A percentile compares a stretch with the other conserved stretches of the same genome.
Conservation (phyloP, 2,329 filamentous ascomycete species). For the Hypoxylon sp. region DNA sequence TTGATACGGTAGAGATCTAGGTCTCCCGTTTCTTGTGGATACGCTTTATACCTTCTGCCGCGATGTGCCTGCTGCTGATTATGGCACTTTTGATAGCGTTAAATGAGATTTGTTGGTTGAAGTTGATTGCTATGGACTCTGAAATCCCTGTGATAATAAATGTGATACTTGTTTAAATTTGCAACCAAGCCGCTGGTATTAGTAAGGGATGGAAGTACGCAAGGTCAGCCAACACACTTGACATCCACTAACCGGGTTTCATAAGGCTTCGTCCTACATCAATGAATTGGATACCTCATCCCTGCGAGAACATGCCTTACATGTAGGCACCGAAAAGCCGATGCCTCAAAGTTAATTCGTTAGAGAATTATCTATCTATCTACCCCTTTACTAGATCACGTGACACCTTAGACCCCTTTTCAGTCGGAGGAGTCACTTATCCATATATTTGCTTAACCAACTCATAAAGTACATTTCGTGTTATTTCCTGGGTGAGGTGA, state of each 20-base stretch:
- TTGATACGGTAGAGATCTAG: constrained; percentile 25
- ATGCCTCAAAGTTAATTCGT: not conserved
- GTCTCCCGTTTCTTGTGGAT: constrained; percentile 24
- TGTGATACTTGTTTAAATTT: constrained; percentile 10
- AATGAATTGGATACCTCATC: not conserved
- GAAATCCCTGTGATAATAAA: constrained; percentile 1
- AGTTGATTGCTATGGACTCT: not conserved
- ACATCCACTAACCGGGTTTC: not conserved
- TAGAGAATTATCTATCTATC: not conserved
- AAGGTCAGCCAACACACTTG: not conserved
- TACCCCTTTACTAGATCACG: not conserved
- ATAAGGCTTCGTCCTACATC: not conserved
- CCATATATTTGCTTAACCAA: not conserved
- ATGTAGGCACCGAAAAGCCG: not conserved
- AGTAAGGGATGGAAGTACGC: not conserved
- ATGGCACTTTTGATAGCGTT: constrained; percentile 23
- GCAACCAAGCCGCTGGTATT: not conserved
- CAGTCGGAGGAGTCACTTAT: not conserved
- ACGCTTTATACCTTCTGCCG: constrained; percentile 33
- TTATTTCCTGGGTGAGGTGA: not conserved
- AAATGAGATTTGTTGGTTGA: constrained; percentile 29
- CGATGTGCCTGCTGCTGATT: constrained; percentile 12
- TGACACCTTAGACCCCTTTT: not conserved
- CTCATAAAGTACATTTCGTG: not conserved
- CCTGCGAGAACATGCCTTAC: not conserved